Percentiles rank a stretch among this genome's conserved stretches.
These are phyloP conservation scores for Bjerkandera adusta DNA, from an alignment of 1,284 basidiomycete species.

Conservation along the genomic window DNA sequence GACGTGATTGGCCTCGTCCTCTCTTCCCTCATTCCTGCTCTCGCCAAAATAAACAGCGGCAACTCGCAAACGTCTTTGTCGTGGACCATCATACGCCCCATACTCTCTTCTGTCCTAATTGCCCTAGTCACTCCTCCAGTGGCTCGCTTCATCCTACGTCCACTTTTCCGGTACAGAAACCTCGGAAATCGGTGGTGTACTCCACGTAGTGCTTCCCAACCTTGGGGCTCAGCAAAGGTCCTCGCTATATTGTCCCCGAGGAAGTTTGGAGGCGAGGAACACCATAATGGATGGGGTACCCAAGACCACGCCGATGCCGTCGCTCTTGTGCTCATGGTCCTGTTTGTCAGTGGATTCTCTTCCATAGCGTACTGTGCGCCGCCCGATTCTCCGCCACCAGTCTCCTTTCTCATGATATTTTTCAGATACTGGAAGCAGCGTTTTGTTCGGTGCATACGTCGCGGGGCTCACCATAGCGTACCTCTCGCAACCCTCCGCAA, in stretches of 20 bases:
- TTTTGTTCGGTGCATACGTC: constrained; percentile 29
- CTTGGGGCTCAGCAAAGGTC: constrained; percentile 19
- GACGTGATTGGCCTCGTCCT: constrained; percentile 55
- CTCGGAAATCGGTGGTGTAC: constrained; percentile 26
- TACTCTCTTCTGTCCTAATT: constrained; percentile 37
- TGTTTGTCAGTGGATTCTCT: constrained; percentile 21
- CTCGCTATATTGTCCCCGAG: not conserved
- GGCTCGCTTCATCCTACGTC: constrained; percentile 26
- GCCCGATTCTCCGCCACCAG: too few relatives aligned
- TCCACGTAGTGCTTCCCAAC: constrained; percentile 16
- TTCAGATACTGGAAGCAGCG: constrained; percentile 27
- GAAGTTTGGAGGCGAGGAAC: not conserved
- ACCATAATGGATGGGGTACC: constrained; percentile 18
- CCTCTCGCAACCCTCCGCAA: constrained; percentile 18
- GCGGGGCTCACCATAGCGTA: constrained; percentile 25
- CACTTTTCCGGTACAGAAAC: constrained; percentile 24
- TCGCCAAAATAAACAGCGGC: constrained; percentile 24
- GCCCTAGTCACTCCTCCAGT: constrained; percentile 29
- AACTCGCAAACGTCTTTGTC: constrained; percentile 15
- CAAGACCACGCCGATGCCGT: constrained; percentile 24
- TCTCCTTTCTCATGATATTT: not conserved
- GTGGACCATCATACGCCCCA: constrained; percentile 39
- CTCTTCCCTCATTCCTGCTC: constrained; percentile 39
- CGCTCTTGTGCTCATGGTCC: constrained; percentile 23
- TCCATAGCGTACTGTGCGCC: constrained; percentile 26